Evolutionary conservation across 2,329 filamentous ascomycete species (phyloP).

Genomic region (Nothomitra cinnamomea): DNA sequence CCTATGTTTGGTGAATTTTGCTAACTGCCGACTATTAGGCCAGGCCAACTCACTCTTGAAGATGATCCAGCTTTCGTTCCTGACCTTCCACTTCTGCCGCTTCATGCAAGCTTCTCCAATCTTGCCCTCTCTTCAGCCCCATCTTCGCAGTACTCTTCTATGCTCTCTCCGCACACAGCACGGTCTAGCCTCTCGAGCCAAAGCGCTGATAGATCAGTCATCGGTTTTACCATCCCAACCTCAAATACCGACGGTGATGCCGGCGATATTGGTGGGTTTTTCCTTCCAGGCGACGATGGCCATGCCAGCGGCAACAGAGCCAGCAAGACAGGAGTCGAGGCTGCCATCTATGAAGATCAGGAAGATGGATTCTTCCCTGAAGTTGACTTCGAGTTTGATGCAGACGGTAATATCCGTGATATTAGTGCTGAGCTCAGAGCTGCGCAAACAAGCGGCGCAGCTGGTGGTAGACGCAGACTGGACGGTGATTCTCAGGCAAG

Average conservation of each 20-base stretch:
- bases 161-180: conserved; percentile 22
- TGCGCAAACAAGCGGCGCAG: neutral
- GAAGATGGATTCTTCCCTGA: conserved; percentile 30
- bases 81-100: conserved; percentile 41
- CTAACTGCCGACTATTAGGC: conserved; percentile 30
- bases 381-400: conserved; percentile 43
- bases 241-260: conserved; percentile 26
- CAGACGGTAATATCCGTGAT: conserved; percentile 40
- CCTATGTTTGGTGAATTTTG: neutral
- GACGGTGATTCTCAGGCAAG: conserved; percentile 22
- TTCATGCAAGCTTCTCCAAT: conserved; percentile 35
- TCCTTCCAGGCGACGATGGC: conserved; percentile 4
- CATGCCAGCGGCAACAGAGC: neutral
- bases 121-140: conserved; percentile 23
- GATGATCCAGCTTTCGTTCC: conserved; percentile 74
- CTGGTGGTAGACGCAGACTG: conserved; percentile 6
- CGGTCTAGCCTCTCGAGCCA: conserved; percentile 15
- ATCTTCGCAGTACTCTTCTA: conserved; percentile 18
- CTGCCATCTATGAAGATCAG: conserved; percentile 13
- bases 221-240: conserved; percentile 31
- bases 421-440: conserved; percentile 16
- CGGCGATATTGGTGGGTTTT: conserved; percentile 22
- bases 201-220: conserved; percentile 16
- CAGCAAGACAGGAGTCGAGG: neutral
- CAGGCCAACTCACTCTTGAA: conserved; percentile 55